Evolutionary conservation across 164 flowering plant genomes (phyloP).

Genomic region (Litsea cubeba): DNA sequence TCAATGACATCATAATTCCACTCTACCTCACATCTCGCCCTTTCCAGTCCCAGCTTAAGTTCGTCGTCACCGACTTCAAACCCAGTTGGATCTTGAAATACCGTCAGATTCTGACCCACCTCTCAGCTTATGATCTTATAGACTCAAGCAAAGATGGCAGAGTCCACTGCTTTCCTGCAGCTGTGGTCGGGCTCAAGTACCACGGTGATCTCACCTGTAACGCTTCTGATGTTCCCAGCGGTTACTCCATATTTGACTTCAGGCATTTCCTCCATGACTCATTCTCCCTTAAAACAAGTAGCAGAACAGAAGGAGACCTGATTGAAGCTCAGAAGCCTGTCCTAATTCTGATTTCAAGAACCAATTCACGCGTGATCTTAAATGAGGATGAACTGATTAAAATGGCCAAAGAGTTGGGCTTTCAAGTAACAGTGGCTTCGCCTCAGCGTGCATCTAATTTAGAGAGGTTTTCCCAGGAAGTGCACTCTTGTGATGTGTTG

Average conservation of each 20-base stretch:
- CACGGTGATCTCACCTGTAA: constrained; percentile 8
- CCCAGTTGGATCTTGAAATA: constrained; percentile 4
- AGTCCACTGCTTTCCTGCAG: constrained; percentile 11
- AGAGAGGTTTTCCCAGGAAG: constrained; percentile 13
- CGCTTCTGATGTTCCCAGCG: constrained; percentile 2
- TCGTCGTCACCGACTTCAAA: constrained; percentile 8
- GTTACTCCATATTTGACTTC: constrained; percentile 18
- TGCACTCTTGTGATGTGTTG: constrained; percentile 23
- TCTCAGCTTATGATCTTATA: constrained; percentile 4
- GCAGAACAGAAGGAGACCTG: neutral
- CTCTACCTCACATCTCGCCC: constrained; percentile 13
- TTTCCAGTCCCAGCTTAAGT: constrained; percentile 5
- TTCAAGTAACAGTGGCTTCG: constrained; percentile 18
- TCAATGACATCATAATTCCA: constrained; percentile 12
- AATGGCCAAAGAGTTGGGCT: constrained; percentile 22
- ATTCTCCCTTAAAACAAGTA: neutral
- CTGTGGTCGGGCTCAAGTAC: constrained; percentile 7
- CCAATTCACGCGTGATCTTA: constrained; percentile 20
- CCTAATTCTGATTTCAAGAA: constrained; percentile 22
- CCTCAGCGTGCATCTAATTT: constrained; percentile 15
- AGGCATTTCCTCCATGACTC: constrained; percentile 8
- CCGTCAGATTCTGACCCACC: constrained; percentile 5
- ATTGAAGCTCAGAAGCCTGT: constrained; percentile 10
- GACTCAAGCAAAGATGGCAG: neutral
- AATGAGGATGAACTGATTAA: constrained; percentile 24